Base-by-base conservation (phyloP, 371 early-diverging fungal species). In the Rhizopus sp. region DNA sequence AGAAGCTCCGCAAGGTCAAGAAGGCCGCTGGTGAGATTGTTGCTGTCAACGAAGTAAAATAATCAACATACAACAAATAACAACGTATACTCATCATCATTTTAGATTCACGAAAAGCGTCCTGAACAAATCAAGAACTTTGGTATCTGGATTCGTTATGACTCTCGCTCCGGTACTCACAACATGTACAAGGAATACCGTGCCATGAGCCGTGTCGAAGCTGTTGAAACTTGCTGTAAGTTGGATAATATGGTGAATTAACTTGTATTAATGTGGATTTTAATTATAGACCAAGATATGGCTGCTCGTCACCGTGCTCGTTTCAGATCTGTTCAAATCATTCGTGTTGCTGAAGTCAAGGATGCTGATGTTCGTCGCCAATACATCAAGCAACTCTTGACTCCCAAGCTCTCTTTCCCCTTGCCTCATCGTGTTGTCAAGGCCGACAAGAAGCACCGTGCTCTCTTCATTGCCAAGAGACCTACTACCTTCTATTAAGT, bases 181-280 rank as follows among this genome's bases (percentile, higher is more conserved):
- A 98, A 99, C 91, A 96, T 99, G 93, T 97, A 98, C 90, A 99
- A 98, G 91, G 99, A 99, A 88, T 96, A 97, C 91, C 91, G 99
- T 68, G 96, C 95, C 72, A 80, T 96, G 74, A 81, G 87, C 72
- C 90, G 97, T 72, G 73, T 81, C 46, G 93, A 85, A 58, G 99
- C 99, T 50, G 97, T 99, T 49, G 86, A 83, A 63, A 68, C 93
- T 31, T 93, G 93, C 88, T 96, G 84, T 83, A 76, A 67, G 78
- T 70, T 64, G 12, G 32, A n/a, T 35, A 35, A 8, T 42, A 7
- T 8, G 23, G 5, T 15, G 42, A n/a, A 12, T 15, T 16, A 33
- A 2, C n/a, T 7, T 4, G 3, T n/a, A 33, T 16, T 46, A 33
- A 55, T 46, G 15, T 34, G 13, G 0, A 38, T 38, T 16, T 50